Evolutionary conservation across 225 moss, liverwort and hornwort species (phyloP).

Genomic region (Climacium dendroides): DNA sequence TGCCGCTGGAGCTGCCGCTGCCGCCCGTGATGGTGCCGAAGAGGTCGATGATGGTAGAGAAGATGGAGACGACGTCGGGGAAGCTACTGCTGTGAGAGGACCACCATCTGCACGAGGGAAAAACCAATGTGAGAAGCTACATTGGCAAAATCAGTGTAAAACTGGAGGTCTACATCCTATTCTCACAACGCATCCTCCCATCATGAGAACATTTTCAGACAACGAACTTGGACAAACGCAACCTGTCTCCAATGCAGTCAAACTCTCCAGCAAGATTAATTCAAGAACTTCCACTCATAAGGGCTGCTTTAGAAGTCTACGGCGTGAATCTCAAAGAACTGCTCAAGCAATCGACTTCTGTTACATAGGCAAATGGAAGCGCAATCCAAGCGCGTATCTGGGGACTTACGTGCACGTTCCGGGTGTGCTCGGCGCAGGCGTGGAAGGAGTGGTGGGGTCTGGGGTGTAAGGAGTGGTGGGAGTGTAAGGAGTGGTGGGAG

Average conservation of each 20-base stretch:
- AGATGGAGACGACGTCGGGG: background rate
- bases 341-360: rapidly evolving
- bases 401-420: conserved; percentile 19
- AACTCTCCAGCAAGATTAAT: too few relatives aligned
- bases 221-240: rapidly evolving
- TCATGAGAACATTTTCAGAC: rapidly evolving
- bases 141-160: rapidly evolving
- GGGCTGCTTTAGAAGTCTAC: too few relatives aligned
- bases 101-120: background rate
- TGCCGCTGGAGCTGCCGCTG: background rate
- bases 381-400: rapidly evolving
- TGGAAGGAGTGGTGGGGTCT: background rate
- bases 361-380: rapidly evolving
- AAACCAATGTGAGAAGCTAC: rapidly evolving
- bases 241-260: too few relatives aligned
- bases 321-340: too few relatives aligned
- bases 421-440: background rate
- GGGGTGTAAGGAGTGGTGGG: background rate
- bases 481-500: background rate
- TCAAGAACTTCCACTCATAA: too few relatives aligned
- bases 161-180: rapidly evolving
- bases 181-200: rapidly evolving
- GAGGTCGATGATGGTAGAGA: background rate
- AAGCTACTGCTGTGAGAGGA: background rate
- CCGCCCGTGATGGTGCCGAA: background rate